A percentile compares a stretch with the other conserved stretches of the same genome.
These are phyloP conservation scores for Cyberlindnera xishuangbannaensis DNA, from an alignment of 805 yeast species.

Conservation along the genomic window DNA sequence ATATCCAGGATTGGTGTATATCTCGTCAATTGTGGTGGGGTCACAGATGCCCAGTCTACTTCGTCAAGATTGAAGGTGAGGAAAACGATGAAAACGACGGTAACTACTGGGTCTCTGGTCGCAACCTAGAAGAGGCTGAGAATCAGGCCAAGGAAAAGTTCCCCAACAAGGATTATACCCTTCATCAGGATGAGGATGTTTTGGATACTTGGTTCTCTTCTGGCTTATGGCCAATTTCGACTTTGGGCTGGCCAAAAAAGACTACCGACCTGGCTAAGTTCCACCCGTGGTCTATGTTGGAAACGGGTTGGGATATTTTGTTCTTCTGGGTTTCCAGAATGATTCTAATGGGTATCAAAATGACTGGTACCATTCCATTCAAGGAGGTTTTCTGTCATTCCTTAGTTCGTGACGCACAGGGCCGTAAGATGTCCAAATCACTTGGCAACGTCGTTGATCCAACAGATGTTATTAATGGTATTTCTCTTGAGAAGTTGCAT, in stretches of 20 bases:
- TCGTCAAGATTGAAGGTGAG: conserved; percentile 73
- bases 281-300: conserved; percentile 90
- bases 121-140: conserved; percentile 75
- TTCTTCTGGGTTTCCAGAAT: conserved; percentile 99
- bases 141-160: conserved; percentile 72
- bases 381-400: conserved; percentile 97
- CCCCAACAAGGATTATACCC: conserved; percentile 60
- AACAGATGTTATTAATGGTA: conserved; percentile 87
- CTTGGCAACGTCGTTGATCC: conserved; percentile 97
- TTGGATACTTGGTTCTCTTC: conserved; percentile 99
- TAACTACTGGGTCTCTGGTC: conserved; percentile 87
- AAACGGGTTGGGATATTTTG: conserved; percentile 98
- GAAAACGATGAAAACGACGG: conserved; percentile 52
- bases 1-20: conserved; percentile 98
- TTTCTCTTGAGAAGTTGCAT: conserved; percentile 71
- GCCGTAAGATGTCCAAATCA: conserved; percentile 98
- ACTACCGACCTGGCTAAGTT: conserved; percentile 69
- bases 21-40: conserved; percentile 97
- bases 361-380: conserved; percentile 90
- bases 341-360: conserved; percentile 85
- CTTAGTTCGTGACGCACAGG: conserved; percentile 97
- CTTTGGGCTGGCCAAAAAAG: conserved; percentile 91
- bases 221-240: conserved; percentile 96
- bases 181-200: conserved; percentile 94
- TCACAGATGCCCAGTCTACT: conserved; percentile 95